These are phyloP conservation scores for Shiraia bambusicola DNA, from an alignment of 2,329 filamentous ascomycete genomes.

Conservation along the genomic window DNA sequence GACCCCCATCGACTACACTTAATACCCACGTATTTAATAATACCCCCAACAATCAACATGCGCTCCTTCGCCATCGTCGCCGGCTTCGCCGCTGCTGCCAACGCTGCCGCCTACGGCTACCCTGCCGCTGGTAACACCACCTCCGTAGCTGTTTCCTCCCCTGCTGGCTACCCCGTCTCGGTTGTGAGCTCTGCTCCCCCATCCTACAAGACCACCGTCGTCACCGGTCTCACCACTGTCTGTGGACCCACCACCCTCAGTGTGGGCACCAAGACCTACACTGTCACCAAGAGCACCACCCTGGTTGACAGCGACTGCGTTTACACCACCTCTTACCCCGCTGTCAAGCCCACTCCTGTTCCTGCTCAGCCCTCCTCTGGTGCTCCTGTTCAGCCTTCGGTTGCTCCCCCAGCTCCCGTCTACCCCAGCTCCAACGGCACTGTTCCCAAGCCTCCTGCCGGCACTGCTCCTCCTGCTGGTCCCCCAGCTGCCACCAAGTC, in stretches of 20 bases:
- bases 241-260: constrained; percentile 31
- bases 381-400: constrained; percentile 20
- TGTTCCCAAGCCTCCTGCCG: constrained; percentile 22
- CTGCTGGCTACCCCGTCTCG: constrained; percentile 2
- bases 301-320: constrained; percentile 31
- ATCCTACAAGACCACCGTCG: constrained; percentile 32
- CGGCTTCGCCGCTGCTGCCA: constrained; percentile 32
- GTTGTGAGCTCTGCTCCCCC: constrained; percentile 8
- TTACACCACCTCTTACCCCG: constrained; percentile 22
- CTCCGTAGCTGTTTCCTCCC: constrained; percentile 11
- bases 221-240: constrained; percentile 26
- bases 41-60: constrained; percentile 42
- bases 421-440: constrained; percentile 29
- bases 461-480: constrained; percentile 29
- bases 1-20: constrained; percentile 33
- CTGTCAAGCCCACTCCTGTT: constrained; percentile 15
- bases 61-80: constrained; percentile 40
- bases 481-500: constrained; percentile 34
- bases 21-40: constrained; percentile 42
- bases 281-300: constrained; percentile 36
- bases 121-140: constrained; percentile 23
- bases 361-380: constrained; percentile 22
- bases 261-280: constrained; percentile 36
- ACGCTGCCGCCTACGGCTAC: constrained; percentile 17
- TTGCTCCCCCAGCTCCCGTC: constrained; percentile 15